These are phyloP conservation scores for Buxus sempervirens DNA, from an alignment of 164 flowering plant genomes.

Conservation along the genomic window DNA sequence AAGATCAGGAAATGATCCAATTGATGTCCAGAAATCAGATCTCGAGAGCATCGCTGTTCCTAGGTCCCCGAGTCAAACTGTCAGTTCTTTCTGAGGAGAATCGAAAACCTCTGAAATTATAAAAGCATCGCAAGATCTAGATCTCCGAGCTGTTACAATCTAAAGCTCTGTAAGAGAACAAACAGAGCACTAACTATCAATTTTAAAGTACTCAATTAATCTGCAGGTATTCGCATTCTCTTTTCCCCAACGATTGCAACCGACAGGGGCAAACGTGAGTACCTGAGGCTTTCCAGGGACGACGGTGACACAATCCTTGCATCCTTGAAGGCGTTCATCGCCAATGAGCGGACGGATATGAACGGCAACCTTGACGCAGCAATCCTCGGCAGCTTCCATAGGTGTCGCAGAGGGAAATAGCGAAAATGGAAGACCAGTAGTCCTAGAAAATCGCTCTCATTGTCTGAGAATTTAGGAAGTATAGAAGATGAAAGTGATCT, in stretches of 20 bases:
- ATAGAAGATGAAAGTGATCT: background rate
- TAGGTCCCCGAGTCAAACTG: too few species aligned
- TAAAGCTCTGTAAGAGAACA: background rate
- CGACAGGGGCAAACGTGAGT: background rate
- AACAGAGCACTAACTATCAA: background rate
- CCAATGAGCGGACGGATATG: constrained; percentile 87
- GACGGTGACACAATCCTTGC: constrained; percentile 91
- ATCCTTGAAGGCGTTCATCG: constrained; percentile 83
- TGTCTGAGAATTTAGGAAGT: constrained; percentile 1
- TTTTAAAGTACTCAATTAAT: too few species aligned
- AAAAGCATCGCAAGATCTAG: constrained; percentile 15
- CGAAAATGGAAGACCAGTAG: constrained; percentile 11
- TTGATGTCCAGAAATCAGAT: background rate
- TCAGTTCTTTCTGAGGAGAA: background rate
- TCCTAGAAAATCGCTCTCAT: constrained; percentile 15
- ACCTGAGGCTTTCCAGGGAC: constrained; percentile 91
- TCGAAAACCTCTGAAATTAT: background rate
- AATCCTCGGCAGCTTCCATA: constrained; percentile 56
- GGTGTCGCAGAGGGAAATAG: constrained; percentile 5
- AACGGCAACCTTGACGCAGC: constrained; percentile 93
- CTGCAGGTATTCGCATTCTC: too few species aligned
- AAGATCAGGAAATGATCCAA: background rate
- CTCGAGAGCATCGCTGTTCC: background rate
- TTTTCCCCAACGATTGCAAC: background rate
- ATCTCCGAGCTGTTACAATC: constrained; percentile 15